A percentile compares a stretch with the other conserved stretches of the same genome.
Conservation (phyloP, 2,329 filamentous ascomycete genomes). For the Cladosporium sp. region DNA sequence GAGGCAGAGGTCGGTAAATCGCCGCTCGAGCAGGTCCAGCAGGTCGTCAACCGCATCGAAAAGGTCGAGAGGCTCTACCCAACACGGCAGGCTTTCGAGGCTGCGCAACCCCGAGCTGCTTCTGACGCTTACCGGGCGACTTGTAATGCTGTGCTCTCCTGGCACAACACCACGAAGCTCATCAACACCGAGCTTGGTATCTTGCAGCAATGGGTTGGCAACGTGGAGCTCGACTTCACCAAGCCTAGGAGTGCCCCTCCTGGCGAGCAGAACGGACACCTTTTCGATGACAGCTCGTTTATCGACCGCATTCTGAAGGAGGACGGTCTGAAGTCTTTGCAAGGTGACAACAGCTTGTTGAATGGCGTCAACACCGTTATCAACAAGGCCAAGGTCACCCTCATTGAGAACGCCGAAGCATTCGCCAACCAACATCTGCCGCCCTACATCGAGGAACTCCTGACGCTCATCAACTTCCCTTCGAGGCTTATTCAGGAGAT, state of each 20-base stretch:
- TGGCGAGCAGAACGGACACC: slow-evolving; percentile 54
- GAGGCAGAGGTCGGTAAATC: slow-evolving; percentile 86
- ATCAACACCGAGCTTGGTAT: slow-evolving; percentile 93
- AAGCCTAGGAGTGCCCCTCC: slow-evolving; percentile 65
- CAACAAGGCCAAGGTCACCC: slow-evolving; percentile 82
- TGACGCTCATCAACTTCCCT: slow-evolving; percentile 95
- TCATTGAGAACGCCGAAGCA: slow-evolving; percentile 76
- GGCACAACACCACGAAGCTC: slow-evolving; percentile 94
- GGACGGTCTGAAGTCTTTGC: slow-evolving; percentile 85
- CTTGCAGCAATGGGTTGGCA: slow-evolving; percentile 93
- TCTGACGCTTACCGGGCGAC: slow-evolving; percentile 74
- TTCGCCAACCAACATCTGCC: slow-evolving; percentile 88
- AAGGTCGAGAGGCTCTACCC: slow-evolving; percentile 81
- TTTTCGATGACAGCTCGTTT: slow-evolving; percentile 87
- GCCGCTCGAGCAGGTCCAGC: slow-evolving; percentile 79
- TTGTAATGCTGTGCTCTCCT: slow-evolving; percentile 83
- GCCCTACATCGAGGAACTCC: slow-evolving; percentile 91
- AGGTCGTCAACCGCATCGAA: slow-evolving; percentile 85
- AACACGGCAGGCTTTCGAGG: slow-evolving; percentile 66
- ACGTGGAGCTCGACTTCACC: slow-evolving; percentile 86
- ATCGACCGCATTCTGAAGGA: slow-evolving; percentile 93
- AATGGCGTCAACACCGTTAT: slow-evolving; percentile 79
- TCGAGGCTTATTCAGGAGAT: slow-evolving; percentile 94
- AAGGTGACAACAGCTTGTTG: slow-evolving; percentile 79
- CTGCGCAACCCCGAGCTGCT: slow-evolving; percentile 67